Percentiles rank a stretch among this genome's conserved stretches.
Evolutionary conservation across 768 basidiomycete species (phyloP).

Genomic region (Naematelia aurantialba): DNA sequence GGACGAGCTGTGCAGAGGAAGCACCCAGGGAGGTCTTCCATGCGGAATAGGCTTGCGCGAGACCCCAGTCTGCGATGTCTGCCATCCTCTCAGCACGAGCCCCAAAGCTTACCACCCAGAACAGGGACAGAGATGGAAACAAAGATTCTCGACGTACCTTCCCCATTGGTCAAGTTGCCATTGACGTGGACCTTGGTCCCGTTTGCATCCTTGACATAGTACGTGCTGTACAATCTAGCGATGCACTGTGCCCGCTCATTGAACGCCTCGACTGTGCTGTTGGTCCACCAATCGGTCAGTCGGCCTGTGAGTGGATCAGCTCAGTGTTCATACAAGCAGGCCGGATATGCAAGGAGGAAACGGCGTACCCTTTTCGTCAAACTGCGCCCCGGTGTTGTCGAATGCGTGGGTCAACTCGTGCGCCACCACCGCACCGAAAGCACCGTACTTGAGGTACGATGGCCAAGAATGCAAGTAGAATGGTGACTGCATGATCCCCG

Average conservation of each 20-base stretch:
- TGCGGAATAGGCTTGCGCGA: conserved; percentile 67
- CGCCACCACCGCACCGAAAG: conserved; percentile 85
- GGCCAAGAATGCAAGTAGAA: conserved; percentile 89
- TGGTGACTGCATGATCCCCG: conserved; percentile 87
- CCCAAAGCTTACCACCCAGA: too few species aligned
- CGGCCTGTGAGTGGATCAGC: conserved; percentile 18
- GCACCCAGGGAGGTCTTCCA: conserved; percentile 67
- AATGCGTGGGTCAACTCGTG: conserved; percentile 75
- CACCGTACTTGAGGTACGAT: conserved; percentile 79
- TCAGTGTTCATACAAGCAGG: not conserved
- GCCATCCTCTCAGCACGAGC: not conserved
- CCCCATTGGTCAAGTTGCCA: conserved; percentile 57
- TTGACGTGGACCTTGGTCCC: conserved; percentile 82
- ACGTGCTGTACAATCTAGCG: conserved; percentile 83
- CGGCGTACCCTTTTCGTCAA: conserved; percentile 82
- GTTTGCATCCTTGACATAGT: conserved; percentile 77
- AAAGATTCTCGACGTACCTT: conserved; percentile 20
- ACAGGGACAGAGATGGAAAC: not conserved
- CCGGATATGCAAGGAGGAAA: not conserved
- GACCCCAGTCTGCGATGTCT: conserved; percentile 50
- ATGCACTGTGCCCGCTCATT: conserved; percentile 79
- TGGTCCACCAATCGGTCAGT: conserved; percentile 36
- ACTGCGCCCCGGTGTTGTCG: conserved; percentile 71
- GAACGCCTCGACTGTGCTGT: conserved; percentile 72
- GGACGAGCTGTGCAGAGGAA: conserved; percentile 57